Percentiles rank a stretch among this genome's conserved stretches.
Evolutionary conservation across 306 rosid species (phyloP).

Genomic region (Sechiopsis laciniata): DNA sequence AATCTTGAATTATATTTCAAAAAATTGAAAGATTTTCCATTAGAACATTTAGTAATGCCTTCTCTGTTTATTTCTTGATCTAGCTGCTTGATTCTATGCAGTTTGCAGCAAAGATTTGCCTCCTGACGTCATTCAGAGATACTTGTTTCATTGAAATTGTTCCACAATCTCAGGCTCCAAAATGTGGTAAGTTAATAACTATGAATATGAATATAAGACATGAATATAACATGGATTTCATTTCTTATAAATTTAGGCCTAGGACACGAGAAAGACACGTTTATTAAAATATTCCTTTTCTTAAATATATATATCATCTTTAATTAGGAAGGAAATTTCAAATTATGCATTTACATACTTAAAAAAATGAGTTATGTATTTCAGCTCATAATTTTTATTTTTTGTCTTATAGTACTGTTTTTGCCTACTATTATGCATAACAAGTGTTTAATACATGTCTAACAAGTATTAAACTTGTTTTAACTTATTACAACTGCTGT

Average conservation of each 20-base stretch:
- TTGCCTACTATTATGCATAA: too few species aligned
- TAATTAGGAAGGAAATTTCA: background rate
- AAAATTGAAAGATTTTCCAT: background rate
- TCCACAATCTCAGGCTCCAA: constrained; percentile 53
- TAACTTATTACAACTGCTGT: too few species aligned
- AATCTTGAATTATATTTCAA: background rate
- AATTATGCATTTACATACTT: too few species aligned
- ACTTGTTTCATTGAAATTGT: constrained; percentile 75
- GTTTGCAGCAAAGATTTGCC: constrained; percentile 86
- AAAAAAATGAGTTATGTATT: too few species aligned
- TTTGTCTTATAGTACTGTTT: too few species aligned
- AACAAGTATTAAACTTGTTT: too few species aligned
- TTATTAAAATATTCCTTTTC: too few species aligned
- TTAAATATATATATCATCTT: background rate
- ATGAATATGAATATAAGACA: background rate
- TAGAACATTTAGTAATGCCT: background rate
- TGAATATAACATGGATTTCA: background rate
- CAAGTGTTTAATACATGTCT: too few species aligned
- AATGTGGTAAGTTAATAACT: constrained; percentile 35
- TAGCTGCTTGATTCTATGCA: constrained; percentile 34
- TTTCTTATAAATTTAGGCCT: too few species aligned
- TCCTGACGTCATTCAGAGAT: constrained; percentile 81
- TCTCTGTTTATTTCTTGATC: constrained; percentile 13
- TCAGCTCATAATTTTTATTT: too few species aligned
- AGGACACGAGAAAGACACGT: too few species aligned